phyloP scores from a whole-genome alignment of 768 basidiomycete genomes.

The Auriscalpium microsporum region DNA sequence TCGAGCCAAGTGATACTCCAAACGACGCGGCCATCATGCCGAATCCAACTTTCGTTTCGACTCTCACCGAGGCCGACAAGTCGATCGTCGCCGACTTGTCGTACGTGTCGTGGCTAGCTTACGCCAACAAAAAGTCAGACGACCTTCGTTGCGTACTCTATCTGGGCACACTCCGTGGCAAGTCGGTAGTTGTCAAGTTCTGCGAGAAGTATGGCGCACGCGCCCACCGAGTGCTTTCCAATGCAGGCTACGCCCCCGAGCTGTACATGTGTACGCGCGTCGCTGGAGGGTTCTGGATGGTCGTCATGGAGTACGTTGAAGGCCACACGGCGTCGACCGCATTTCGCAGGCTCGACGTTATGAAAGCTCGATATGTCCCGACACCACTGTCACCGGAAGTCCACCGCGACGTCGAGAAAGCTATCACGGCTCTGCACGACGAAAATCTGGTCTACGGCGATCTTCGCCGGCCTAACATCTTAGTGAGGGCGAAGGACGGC shows the following conservation, averaged over 20 bases:
- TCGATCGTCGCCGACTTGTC: background rate
- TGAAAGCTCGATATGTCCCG: background rate
- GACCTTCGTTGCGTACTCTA: background rate
- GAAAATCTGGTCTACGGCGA: conserved; percentile 10
- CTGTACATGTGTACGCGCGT: conserved; percentile 5
- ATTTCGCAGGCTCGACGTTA: background rate
- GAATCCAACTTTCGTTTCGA: background rate
- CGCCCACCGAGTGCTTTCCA: conserved; percentile 7
- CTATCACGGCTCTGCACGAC: conserved; percentile 5
- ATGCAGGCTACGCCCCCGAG: conserved; percentile 1
- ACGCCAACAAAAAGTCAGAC: background rate
- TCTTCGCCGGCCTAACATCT: conserved; percentile 7
- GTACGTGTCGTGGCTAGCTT: background rate
- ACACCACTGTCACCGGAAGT: background rate
- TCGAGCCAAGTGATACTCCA: background rate
- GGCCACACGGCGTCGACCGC: background rate
- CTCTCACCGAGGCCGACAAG: background rate
- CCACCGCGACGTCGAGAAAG: conserved; percentile 3
- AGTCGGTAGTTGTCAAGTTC: conserved; percentile 13
- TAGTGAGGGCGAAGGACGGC: background rate
- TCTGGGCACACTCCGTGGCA: background rate
- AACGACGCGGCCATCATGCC: background rate
- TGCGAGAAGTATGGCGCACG: conserved; percentile 1
- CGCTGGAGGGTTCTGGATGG: conserved; percentile 8
- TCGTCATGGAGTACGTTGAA: conserved; percentile 13